Evolutionary conservation across 2,329 filamentous ascomycete species (phyloP).

Genomic region (Alternaria sp.): DNA sequence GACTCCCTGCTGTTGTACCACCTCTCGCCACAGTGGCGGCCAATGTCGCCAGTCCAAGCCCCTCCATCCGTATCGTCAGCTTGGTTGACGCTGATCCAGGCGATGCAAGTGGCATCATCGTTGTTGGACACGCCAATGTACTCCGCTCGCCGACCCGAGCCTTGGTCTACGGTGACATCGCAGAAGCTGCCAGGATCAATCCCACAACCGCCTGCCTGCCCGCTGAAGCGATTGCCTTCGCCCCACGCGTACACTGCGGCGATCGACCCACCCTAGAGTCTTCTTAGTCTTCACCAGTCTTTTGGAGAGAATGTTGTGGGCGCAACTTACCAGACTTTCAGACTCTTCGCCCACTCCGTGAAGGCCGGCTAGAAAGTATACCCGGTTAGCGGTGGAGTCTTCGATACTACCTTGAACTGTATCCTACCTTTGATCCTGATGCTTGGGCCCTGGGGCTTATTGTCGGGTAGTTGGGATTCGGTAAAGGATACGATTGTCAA

Average conservation of each 20-base stretch:
- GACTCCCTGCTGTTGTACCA: constrained; percentile 10
- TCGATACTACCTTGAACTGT: background rate
- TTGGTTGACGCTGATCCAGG: constrained; percentile 13
- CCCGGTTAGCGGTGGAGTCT: background rate
- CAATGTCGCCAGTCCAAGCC: constrained; percentile 19
- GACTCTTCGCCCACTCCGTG: background rate
- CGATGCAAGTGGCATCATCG: constrained; percentile 5
- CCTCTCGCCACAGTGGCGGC: constrained; percentile 10
- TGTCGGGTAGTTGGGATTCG: background rate
- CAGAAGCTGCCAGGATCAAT: background rate
- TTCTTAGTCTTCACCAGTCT: background rate
- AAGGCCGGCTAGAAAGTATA: background rate
- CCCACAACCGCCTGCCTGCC: background rate
- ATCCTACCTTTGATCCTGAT: background rate
- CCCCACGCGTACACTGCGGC: background rate
- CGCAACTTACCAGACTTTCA: background rate
- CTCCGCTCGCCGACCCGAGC: background rate
- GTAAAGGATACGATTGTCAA: too few relatives aligned
- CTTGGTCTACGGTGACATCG: background rate
- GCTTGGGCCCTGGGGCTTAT: background rate
- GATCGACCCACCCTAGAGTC: background rate
- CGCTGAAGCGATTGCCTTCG: background rate
- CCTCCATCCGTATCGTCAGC: constrained; percentile 5
- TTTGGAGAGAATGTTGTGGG: background rate
- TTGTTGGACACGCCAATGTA: background rate